phyloP scores from a whole-genome alignment of 2,329 filamentous ascomycete species.

The Pseudogymnoascus sp. region DNA sequence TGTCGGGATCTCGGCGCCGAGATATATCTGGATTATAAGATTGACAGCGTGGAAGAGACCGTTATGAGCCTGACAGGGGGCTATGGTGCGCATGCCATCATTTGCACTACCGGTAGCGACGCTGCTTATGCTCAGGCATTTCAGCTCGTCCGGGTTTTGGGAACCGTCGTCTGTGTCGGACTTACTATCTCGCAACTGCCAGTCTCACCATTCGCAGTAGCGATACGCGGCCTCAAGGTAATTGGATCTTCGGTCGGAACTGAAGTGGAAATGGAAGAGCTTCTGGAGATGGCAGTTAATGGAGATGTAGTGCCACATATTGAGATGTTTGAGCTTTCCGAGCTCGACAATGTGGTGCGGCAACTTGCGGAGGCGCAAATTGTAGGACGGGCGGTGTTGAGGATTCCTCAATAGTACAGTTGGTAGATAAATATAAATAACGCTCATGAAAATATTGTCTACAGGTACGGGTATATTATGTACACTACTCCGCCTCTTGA shows the following conservation, averaged over 20 bases:
- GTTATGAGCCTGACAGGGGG: background rate
- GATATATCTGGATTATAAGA: background rate
- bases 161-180: constrained; percentile 8
- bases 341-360: no score
- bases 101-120: background rate
- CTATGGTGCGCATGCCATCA: background rate
- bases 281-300: background rate
- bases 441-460: no score
- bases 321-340: no score
- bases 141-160: background rate
- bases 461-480: no score
- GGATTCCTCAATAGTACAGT: no score
- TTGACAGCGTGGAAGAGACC: background rate
- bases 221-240: background rate
- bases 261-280: constrained; percentile 5
- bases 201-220: background rate
- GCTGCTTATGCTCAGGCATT: background rate
- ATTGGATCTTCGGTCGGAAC: constrained; percentile 10
- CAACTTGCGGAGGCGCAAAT: no score
- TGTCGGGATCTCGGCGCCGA: background rate
- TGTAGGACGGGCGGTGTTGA: no score
- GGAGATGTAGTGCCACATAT: no score
- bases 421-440: no score
- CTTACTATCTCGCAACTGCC: background rate
- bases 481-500: constrained; percentile 18